Evolutionary conservation across 2,329 filamentous ascomycete species (phyloP), one percentile per base, ranked within the genome.

Genomic region (Neurospora sp.): DNA sequence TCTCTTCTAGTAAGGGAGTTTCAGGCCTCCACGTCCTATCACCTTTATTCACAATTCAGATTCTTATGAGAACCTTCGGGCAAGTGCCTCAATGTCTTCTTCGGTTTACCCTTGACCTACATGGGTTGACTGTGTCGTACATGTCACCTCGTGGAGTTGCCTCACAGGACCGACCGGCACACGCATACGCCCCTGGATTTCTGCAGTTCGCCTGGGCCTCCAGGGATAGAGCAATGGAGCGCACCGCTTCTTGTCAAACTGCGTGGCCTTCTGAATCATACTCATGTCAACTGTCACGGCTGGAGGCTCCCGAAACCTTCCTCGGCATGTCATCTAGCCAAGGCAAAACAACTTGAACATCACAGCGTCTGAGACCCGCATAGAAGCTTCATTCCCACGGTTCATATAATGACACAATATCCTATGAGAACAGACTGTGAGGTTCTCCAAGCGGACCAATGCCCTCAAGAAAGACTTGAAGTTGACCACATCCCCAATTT

Each of bases 41-140:
- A 62, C 9, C 2, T 5, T 17, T 15, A 17, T 15, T 33, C 28
- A n/a, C 13, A 33, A 28, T 33, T 62, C 1, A 13, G 15, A 5
- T 62, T 62, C 28, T 33, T 62, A 0, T 17, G 46, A 52, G 4
- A 52, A 8, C 28, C 52, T 62, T n/a, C 3, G 52, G 52, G 15
- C 52, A 62, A 62, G 28, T 62, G 52, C 28, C 52, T 62, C 52
- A 17, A 10, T 62, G 28, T 36, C 23, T 72, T 73, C 70, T 66
- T 70, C 62, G 67, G 38, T 39, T 43, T 67, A 69, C 38, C 40
- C 46, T 73, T 70, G 70, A 73, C 71, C 68, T 73, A 73, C 72
- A 74, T 73, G 68, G 71, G 66, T 68, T 72, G 69, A 71, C 66
- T 70, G 68, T 67, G 71, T 67, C 70, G 69, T 71, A 68, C 72